These are phyloP conservation scores for Moricandia arvensis DNA, from an alignment of 345 rosid species.

Conservation along the genomic window DNA sequence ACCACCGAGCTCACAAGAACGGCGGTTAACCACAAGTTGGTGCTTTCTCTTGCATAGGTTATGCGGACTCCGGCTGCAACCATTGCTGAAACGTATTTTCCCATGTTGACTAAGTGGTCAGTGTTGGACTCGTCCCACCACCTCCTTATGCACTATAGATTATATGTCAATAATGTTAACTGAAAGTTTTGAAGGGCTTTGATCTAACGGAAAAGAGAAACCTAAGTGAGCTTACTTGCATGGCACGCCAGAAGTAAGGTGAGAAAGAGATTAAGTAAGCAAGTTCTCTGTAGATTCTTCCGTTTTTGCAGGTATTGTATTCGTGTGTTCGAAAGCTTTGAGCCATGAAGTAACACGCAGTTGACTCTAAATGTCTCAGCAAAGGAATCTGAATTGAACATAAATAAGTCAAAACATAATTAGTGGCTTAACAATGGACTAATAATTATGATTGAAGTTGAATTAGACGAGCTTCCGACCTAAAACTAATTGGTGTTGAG, in stretches of 20 bases:
- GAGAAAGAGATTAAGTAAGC: slow-evolving; percentile 78
- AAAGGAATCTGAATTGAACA: slow-evolving; percentile 59
- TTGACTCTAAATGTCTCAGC: slow-evolving; percentile 77
- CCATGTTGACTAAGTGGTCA: slow-evolving; percentile 85
- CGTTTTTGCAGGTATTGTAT: slow-evolving; percentile 63
- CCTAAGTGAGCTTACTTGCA: slow-evolving; percentile 62
- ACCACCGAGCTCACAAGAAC: slow-evolving; percentile 62
- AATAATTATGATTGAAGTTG: neutral
- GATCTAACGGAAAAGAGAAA: neutral
- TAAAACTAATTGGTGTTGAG: no score
- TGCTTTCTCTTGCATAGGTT: slow-evolving; percentile 58
- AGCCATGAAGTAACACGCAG: slow-evolving; percentile 81
- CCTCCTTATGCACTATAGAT: slow-evolving; percentile 76
- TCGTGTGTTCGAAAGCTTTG: slow-evolving; percentile 65
- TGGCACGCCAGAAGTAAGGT: slow-evolving; percentile 94
- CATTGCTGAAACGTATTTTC: slow-evolving; percentile 96
- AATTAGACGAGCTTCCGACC: no score
- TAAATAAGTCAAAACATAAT: slow-evolving; percentile 2
- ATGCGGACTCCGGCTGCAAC: slow-evolving; percentile 88
- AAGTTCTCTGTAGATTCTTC: slow-evolving; percentile 65
- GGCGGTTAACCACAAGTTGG: slow-evolving; percentile 49
- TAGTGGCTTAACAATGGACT: neutral
- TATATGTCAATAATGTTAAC: neutral
- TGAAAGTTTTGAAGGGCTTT: neutral
- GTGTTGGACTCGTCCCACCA: slow-evolving; percentile 78